Evolutionary conservation across 2,329 filamentous ascomycete genomes (phyloP).

Genomic region (Microascus cirrosus): DNA sequence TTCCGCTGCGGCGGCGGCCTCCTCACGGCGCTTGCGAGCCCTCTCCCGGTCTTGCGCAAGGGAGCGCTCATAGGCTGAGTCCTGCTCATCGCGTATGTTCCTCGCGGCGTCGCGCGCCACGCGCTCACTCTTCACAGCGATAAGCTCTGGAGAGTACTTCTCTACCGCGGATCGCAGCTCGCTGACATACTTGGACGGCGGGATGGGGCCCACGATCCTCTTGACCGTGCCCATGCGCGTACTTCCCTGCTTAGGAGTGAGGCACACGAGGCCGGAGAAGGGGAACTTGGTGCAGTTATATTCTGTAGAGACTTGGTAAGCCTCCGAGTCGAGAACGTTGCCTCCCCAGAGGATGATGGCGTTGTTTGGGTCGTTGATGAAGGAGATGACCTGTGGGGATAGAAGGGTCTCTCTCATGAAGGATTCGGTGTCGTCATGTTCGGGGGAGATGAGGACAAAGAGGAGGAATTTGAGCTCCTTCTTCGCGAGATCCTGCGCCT

Average conservation of each 20-base stretch:
- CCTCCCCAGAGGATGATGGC: slow-evolving; percentile 87
- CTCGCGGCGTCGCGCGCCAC: slow-evolving; percentile 73
- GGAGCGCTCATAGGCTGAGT: slow-evolving; percentile 86
- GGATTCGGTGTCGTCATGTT: slow-evolving; percentile 80
- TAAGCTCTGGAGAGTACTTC: slow-evolving; percentile 66
- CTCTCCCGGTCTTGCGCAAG: slow-evolving; percentile 81
- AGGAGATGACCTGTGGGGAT: slow-evolving; percentile 59
- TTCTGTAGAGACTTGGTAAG: slow-evolving; percentile 83
- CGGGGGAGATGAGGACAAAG: slow-evolving; percentile 79
- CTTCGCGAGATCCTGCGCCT: slow-evolving; percentile 83
- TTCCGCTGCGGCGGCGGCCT: slow-evolving; percentile 55
- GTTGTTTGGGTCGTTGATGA: slow-evolving; percentile 63
- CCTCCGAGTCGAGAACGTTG: slow-evolving; percentile 84
- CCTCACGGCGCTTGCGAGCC: slow-evolving; percentile 64
- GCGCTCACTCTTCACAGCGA: slow-evolving; percentile 62
- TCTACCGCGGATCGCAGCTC: slow-evolving; percentile 65
- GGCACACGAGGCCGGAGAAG: slow-evolving; percentile 74
- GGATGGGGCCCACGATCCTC: slow-evolving; percentile 61
- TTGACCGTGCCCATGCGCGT: slow-evolving; percentile 87
- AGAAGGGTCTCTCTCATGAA: slow-evolving; percentile 80
- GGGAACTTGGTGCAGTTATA: slow-evolving; percentile 88
- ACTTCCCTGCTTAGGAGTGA: slow-evolving; percentile 73
- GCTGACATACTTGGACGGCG: slow-evolving; percentile 59
- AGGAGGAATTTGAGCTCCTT: slow-evolving; percentile 83
- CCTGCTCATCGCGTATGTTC: slow-evolving; percentile 75